These are phyloP conservation scores for Heliocybe sulcata DNA, from an alignment of 1,284 basidiomycete genomes.

Conservation along the genomic window DNA sequence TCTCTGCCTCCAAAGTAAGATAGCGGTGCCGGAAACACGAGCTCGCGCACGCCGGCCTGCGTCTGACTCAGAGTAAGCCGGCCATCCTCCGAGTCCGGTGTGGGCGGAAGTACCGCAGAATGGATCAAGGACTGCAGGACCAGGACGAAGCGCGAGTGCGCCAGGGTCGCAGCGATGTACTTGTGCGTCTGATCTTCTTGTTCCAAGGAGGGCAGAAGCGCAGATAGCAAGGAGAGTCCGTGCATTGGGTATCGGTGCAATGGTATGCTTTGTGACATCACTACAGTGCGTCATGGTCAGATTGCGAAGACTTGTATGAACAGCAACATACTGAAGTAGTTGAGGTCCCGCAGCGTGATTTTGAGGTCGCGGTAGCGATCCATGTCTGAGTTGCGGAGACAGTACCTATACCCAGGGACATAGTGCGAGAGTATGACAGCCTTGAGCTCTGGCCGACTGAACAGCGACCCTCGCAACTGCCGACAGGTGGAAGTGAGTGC, in stretches of 20 bases:
- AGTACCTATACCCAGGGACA: conserved; percentile 48
- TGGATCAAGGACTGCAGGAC: conserved; percentile 65
- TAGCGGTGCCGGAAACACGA: conserved; percentile 62
- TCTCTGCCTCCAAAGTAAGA: conserved; percentile 25
- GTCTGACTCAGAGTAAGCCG: conserved; percentile 17
- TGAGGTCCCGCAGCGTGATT: conserved; percentile 49
- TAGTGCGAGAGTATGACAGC: conserved; percentile 51
- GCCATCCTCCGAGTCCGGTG: conserved; percentile 35
- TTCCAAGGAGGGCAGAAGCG: conserved; percentile 23
- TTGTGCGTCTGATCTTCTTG: conserved; percentile 30
- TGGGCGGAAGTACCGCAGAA: conserved; percentile 36
- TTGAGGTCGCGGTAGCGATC: conserved; percentile 36
- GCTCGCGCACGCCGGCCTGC: conserved; percentile 37
- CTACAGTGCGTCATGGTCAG: conserved; percentile 25
- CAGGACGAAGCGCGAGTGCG: conserved; percentile 69
- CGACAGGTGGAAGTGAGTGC: conserved; percentile 44
- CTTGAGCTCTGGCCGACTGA: conserved; percentile 31
- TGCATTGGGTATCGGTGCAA: conserved; percentile 54
- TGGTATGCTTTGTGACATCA: conserved; percentile 52
- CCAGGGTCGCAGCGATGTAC: conserved; percentile 41
- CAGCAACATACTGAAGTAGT: conserved; percentile 48
- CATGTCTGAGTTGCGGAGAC: conserved; percentile 32
- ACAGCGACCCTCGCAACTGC: conserved; percentile 31
- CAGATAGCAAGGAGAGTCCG: conserved; percentile 43
- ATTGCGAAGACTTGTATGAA: conserved; percentile 7